Percentiles rank a stretch among this genome's conserved stretches.
Conservation (phyloP, 257 asterid genomes). For the Solanum etuberosum region DNA sequence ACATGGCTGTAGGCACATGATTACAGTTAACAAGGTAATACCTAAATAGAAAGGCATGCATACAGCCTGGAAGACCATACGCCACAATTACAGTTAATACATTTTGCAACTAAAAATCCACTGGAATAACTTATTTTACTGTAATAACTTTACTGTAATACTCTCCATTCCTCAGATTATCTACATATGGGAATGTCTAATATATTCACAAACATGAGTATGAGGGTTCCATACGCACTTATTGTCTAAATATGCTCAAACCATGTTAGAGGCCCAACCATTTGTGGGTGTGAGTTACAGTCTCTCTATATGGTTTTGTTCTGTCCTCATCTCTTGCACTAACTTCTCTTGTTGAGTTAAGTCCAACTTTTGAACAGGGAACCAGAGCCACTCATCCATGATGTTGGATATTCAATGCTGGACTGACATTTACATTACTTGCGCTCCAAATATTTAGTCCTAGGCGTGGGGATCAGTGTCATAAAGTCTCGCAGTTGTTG, state of each 20-base stretch:
- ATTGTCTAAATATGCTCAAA: not conserved
- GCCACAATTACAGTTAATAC: not conserved
- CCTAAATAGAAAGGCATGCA: not conserved
- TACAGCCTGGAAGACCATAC: not conserved
- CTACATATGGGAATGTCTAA: not conserved
- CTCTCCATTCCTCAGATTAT: not conserved
- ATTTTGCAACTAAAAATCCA: not conserved
- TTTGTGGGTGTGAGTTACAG: not conserved
- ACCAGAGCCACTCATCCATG: not conserved
- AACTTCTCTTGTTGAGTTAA: not conserved
- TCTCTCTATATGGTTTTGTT: not conserved
- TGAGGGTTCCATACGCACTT: not conserved
- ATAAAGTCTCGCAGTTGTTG: not conserved
- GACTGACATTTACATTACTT: not conserved
- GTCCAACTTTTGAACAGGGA: not conserved
- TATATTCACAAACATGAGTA: not conserved
- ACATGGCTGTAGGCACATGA: not conserved
- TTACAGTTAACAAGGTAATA: not conserved
- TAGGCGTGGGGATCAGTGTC: not conserved
- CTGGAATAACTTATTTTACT: not conserved
- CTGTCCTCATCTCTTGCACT: not conserved
- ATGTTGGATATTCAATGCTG: not conserved
- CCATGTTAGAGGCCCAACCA: not conserved
- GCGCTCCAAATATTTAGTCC: not conserved
- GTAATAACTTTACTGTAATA: not conserved